Base-by-base conservation (phyloP, 306 rosid species). In the Vachellia collinsii region DNA sequence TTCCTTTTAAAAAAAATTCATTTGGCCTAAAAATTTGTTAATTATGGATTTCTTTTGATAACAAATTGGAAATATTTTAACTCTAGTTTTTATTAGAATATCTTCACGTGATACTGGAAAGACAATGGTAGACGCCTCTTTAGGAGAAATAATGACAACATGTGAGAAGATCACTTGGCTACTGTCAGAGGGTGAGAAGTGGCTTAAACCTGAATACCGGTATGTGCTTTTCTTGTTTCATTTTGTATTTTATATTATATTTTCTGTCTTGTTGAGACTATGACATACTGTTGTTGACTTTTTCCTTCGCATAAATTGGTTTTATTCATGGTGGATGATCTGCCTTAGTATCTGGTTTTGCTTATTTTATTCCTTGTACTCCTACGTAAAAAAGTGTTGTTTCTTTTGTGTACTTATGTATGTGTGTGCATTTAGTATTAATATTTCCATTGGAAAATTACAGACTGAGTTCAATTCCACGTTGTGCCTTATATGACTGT, bases 141-240 rank as follows among this genome's bases (percentile, higher is more conserved):
- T 94, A 83, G 98, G 97, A 81, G 98, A 94, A 84, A 86, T 94
- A 83, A 94, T 94, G 97, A 91, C 98, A 46, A 94, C 97, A 44
- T 94, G 98, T 70, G 98, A 94, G 90, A 95, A 95, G 91, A 94
- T 94, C 88, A 87, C 91, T 82, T 94, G 98, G 98, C 97, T 94
- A 75, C 89, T 94, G 78, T 89, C 98, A 56, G 98, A 94, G 87
- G 98, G 98, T 77, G 98, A 94, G 87, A 85, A 44, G 69, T 92
- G 97, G 95, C 85, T 94, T 75, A 94, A 89, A 90, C 98, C 98
- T 84, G 98, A 94, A 80, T 89, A 87, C 80, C 79, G 98, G 99
- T 95, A 89, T 76, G 64, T 51, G 65, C 39, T 78, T 78, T 1
- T 9, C 1, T 11, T 65, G 63, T 79, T 53, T 74, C 50, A 78